These are phyloP conservation scores for Xylaria palmicola DNA, from an alignment of 495 filamentous ascomycete genomes.

Conservation along the genomic window DNA sequence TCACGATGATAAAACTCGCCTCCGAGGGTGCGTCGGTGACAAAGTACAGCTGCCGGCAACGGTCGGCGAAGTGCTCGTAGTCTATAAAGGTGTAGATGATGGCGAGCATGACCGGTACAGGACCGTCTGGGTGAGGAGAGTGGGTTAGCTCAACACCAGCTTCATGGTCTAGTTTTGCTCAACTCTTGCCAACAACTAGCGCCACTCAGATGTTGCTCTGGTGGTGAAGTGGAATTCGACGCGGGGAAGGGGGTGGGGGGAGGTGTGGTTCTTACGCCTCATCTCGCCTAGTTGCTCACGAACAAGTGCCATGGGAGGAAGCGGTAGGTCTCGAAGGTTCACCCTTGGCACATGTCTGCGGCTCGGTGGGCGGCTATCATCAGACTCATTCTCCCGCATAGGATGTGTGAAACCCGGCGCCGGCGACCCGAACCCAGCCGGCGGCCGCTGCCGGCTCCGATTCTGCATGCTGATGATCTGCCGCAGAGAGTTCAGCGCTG, in stretches of 20 bases:
- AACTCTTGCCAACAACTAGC: too few species aligned
- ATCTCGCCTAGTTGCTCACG: constrained; percentile 50
- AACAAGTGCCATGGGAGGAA: constrained; percentile 56
- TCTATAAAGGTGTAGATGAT: constrained; percentile 43
- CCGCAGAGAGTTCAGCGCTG: constrained; percentile 57
- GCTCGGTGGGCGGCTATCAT: neutral
- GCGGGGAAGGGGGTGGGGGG: neutral
- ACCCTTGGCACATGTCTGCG: constrained; percentile 39
- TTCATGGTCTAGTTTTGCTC: neutral
- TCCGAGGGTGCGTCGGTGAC: constrained; percentile 56
- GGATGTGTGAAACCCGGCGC: constrained; percentile 9
- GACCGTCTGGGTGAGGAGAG: constrained; percentile 24
- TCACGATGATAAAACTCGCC: constrained; percentile 55
- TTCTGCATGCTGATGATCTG: constrained; percentile 56
- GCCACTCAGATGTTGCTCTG: too few species aligned
- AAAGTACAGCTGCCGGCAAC: constrained; percentile 60
- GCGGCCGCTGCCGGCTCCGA: constrained; percentile 20
- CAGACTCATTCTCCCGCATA: constrained; percentile 1
- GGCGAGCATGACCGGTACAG: constrained; percentile 37
- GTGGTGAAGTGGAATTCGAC: neutral
- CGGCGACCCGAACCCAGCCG: constrained; percentile 1
- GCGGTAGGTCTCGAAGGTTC: constrained; percentile 48
- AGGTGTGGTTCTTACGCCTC: constrained; percentile 29
- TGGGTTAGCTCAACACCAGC: neutral
- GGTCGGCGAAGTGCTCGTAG: constrained; percentile 56